Conservation (phyloP, 2,329 filamentous ascomycete genomes). For the Helotiales sp. region DNA sequence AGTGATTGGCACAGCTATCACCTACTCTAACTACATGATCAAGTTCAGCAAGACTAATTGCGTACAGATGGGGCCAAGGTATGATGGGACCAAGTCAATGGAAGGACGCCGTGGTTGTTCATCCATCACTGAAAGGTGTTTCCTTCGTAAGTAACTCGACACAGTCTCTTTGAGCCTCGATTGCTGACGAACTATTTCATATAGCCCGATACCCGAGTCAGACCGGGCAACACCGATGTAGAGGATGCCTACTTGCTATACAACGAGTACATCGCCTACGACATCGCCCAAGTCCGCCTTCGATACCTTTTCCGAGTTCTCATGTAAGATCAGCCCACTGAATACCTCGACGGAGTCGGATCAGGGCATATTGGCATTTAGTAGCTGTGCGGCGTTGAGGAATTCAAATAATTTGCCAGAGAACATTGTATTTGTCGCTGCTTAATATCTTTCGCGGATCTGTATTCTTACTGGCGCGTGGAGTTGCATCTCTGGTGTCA, state of each 20-base stretch:
- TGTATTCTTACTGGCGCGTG: not conserved
- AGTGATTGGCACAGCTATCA: not conserved
- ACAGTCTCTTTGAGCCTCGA: not conserved
- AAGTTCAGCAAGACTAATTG: constrained; percentile 14
- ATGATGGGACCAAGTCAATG: constrained; percentile 62
- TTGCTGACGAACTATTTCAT: not conserved
- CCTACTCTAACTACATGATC: not conserved
- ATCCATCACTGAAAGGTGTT: constrained; percentile 65
- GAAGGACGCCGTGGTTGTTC: constrained; percentile 72
- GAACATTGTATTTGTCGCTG: not conserved
- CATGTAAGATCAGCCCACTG: constrained; percentile 9
- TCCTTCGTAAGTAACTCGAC: constrained; percentile 59
- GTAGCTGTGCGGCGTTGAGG: not conserved
- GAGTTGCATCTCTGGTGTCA: not conserved
- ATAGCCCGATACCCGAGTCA: constrained; percentile 50
- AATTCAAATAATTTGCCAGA: not conserved
- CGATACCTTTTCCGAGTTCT: constrained; percentile 66
- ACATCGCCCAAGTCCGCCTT: constrained; percentile 67
- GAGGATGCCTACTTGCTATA: constrained; percentile 54
- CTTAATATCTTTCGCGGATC: not conserved
- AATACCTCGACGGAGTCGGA: not conserved
- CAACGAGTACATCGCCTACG: constrained; percentile 75
- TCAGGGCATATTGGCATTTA: not conserved
- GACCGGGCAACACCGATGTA: constrained; percentile 50
- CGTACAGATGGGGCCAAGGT: constrained; percentile 73